phyloP scores from a whole-genome alignment of 2,329 filamentous ascomycete genomes.

The Pseudofabraea citricarpa region DNA sequence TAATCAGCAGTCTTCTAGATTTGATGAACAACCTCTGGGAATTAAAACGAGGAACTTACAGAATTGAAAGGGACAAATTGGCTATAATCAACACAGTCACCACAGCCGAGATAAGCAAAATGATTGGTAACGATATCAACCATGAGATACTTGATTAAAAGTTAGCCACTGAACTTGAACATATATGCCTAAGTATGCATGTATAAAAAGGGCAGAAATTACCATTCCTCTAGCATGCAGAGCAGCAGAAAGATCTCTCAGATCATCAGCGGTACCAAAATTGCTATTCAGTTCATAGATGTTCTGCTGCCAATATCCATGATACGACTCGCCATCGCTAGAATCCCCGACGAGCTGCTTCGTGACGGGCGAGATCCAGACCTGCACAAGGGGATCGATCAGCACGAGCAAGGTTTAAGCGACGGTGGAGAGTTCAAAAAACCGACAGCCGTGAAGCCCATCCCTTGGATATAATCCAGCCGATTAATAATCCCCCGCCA shows the following conservation, averaged over 20 bases:
- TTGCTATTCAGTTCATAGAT: slow-evolving; percentile 42
- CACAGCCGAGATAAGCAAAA: slow-evolving; percentile 28
- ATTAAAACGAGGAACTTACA: too few relatives aligned
- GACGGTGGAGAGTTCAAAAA: too few relatives aligned
- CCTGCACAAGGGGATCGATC: too few relatives aligned
- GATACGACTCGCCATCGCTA: slow-evolving; percentile 34
- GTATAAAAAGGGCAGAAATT: background rate
- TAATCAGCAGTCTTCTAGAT: too few relatives aligned
- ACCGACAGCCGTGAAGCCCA: slow-evolving; percentile 34
- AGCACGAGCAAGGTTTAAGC: too few relatives aligned
- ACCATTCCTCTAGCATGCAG: slow-evolving; percentile 40
- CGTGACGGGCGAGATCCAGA: slow-evolving; percentile 41
- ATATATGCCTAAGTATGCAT: too few relatives aligned
- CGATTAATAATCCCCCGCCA: slow-evolving; percentile 35
- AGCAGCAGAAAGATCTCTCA: slow-evolving; percentile 38
- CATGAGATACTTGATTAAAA: slow-evolving; percentile 37
- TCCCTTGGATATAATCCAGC: slow-evolving; percentile 37
- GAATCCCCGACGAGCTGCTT: slow-evolving; percentile 30
- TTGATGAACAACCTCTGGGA: too few relatives aligned
- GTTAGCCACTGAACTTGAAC: background rate
- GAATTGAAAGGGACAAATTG: slow-evolving; percentile 35
- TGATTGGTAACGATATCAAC: slow-evolving; percentile 48
- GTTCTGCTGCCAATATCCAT: slow-evolving; percentile 42
- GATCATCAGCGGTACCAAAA: slow-evolving; percentile 41
- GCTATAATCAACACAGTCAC: slow-evolving; percentile 31